Evolutionary conservation across 2,329 filamentous ascomycete genomes (phyloP).

Genomic region (Botrytis porri): DNA sequence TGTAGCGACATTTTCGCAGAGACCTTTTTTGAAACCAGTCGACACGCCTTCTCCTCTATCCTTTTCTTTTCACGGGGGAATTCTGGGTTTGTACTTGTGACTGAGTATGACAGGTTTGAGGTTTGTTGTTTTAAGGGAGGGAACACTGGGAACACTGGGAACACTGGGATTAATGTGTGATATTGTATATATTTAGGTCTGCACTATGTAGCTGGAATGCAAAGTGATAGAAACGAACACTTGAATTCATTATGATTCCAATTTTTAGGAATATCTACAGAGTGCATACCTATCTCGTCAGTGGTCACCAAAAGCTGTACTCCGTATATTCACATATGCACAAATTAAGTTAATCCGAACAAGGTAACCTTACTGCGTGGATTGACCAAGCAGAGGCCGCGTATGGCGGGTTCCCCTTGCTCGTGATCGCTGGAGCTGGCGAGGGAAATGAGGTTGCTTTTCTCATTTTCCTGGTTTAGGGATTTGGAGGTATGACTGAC

Average conservation of each 20-base stretch:
- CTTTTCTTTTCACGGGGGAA: background rate
- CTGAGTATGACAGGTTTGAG: background rate
- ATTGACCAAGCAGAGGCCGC: background rate
- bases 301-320: background rate
- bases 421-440: background rate
- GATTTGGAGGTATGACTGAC: no score
- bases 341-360: background rate
- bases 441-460: background rate
- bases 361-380: background rate
- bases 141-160: background rate
- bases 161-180: background rate
- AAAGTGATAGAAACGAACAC: no score
- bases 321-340: background rate
- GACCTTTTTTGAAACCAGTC: background rate
- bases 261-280: background rate
- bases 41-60: background rate
- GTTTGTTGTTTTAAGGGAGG: background rate
- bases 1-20: background rate
- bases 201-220: background rate
- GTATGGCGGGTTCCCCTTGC: background rate
- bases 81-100: background rate
- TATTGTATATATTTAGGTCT: background rate
- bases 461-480: background rate
- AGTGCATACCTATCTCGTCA: no score
- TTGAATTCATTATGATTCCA: background rate